Base-by-base conservation (phyloP, 2,329 filamentous ascomycete species). In the Paecilomyces variotii region DNA sequence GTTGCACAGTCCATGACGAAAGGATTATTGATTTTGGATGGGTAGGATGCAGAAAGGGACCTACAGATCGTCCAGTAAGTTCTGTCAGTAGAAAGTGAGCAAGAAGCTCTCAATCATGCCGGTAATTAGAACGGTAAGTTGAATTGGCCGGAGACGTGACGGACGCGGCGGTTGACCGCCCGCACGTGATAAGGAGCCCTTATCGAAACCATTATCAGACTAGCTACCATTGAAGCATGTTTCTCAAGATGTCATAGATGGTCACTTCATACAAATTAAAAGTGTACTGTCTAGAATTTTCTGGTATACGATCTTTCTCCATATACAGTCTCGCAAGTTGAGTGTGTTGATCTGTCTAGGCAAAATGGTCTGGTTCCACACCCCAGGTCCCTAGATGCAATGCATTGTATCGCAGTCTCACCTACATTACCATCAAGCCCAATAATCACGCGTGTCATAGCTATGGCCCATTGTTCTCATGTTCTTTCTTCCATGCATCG, bases 401-500 rank as follows among this genome's bases (percentile, higher is more conserved):
- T 32, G 30, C 30, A 32, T 7, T 11, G 30, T 19, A 32, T 32
- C 32, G 10, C 32, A 12, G 32, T 34, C 32, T 10, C 9, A 34
- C 3, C 32, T 34, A 34, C 19, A 12, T 12, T 34, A 34, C 4
- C 14, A 34, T 34, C 10, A 3, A 45, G 7, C 39, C n/a, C 39
- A 19, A n/a, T 14, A 39, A 19, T 45, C 39, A 14, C 14, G 19
- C 19, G 19, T 19, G 6, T 14, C 14, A 7, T 19, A 24, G 11
- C 50, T 52, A 52, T 52, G 25, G 27, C 25, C 50, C 50, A 14
- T 52, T 52, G 12, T 28, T 26, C 24, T 52, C 50, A 26, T 52
- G 50, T 9, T 52, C 50, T 10, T 2, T 50, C 28, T 67, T 69
- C 71, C 70, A 72, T 32, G 65, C 57, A 30, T 79, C 76, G 68